phyloP scores from a whole-genome alignment of 192 early-diverging fungal genomes.

The Pecoramyces ruminantium region DNA sequence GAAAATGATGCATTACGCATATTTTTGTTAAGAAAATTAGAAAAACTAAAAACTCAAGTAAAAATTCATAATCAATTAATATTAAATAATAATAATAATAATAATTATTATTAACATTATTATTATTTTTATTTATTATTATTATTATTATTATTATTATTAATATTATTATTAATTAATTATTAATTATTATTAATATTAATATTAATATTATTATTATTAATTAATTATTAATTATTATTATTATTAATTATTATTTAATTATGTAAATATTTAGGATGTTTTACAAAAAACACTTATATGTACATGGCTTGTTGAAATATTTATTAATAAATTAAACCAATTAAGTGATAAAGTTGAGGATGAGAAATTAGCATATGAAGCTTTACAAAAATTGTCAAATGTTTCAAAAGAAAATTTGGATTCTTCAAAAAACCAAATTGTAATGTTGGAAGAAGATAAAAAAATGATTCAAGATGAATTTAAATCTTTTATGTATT shows the following conservation, averaged over 20 bases:
- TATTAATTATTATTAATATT: too few relatives aligned
- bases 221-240: neutral
- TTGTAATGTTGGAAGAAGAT: neutral
- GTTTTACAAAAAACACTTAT: slow-evolving; percentile 62
- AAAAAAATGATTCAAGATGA: neutral
- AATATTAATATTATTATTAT: too few relatives aligned
- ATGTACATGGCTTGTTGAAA: slow-evolving; percentile 76
- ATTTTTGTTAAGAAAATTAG: slow-evolving; percentile 61
- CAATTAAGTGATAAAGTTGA: neutral
- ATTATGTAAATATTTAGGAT: too few relatives aligned
- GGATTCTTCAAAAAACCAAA: neutral
- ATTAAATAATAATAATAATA: too few relatives aligned
- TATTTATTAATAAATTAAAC: slow-evolving; percentile 66
- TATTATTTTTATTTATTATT: too few relatives aligned
- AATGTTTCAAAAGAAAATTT: neutral
- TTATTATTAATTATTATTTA: neutral
- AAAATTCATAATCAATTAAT: too few relatives aligned
- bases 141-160: too few relatives aligned
- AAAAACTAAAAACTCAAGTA: slow-evolving; percentile 44
- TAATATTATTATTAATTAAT: too few relatives aligned
- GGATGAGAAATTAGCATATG: neutral
- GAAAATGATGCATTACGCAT: slow-evolving; percentile 56
- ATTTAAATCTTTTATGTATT: neutral
- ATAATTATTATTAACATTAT: too few relatives aligned
- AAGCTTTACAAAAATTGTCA: neutral